Percentiles rank a stretch among this genome's conserved stretches.
phyloP scores from a whole-genome alignment of 805 yeast species.

The Clavispora phyllophila region DNA sequence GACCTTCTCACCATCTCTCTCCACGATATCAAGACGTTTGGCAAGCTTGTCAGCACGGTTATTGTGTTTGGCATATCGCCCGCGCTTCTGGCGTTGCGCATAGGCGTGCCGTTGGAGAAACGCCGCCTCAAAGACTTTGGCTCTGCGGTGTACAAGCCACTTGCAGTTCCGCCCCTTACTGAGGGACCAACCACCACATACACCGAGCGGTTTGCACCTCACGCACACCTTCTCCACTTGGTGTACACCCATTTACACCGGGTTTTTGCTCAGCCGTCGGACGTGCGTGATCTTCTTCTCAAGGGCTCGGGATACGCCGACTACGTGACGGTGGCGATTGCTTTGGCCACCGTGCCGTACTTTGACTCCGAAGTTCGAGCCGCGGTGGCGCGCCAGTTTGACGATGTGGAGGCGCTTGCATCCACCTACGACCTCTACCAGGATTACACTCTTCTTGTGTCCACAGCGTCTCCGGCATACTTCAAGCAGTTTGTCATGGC shows the following conservation, averaged over 20 bases:
- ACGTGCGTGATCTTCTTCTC: conserved; percentile 47
- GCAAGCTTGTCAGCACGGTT: conserved; percentile 56
- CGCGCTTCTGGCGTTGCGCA: conserved; percentile 44
- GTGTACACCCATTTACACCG: conserved; percentile 25
- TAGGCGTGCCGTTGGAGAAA: conserved; percentile 62
- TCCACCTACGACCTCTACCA: conserved; percentile 65
- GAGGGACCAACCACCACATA: conserved; percentile 8
- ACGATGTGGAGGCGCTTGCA: conserved; percentile 36
- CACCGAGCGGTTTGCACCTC: conserved; percentile 14
- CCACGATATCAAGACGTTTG: conserved; percentile 77
- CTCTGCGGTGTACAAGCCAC: conserved; percentile 18
- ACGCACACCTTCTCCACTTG: conserved; percentile 21
- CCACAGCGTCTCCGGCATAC: conserved; percentile 42
- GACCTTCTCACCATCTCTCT: conserved; percentile 62
- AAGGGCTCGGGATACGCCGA: conserved; percentile 69
- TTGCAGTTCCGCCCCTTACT: conserved; percentile 17
- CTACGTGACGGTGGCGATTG: conserved; percentile 44
- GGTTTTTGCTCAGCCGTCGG: conserved; percentile 39
- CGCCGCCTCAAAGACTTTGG: conserved; percentile 51
- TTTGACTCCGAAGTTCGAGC: conserved; percentile 12
- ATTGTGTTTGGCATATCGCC: conserved; percentile 71
- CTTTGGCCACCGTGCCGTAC: conserved; percentile 34
- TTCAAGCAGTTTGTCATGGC: conserved; percentile 45
- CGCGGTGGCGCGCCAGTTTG: conserved; percentile 10
- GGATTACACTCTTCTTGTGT: conserved; percentile 53